Conservation (phyloP, 805 yeast species). For the Metschnikowia noctiluminum region DNA sequence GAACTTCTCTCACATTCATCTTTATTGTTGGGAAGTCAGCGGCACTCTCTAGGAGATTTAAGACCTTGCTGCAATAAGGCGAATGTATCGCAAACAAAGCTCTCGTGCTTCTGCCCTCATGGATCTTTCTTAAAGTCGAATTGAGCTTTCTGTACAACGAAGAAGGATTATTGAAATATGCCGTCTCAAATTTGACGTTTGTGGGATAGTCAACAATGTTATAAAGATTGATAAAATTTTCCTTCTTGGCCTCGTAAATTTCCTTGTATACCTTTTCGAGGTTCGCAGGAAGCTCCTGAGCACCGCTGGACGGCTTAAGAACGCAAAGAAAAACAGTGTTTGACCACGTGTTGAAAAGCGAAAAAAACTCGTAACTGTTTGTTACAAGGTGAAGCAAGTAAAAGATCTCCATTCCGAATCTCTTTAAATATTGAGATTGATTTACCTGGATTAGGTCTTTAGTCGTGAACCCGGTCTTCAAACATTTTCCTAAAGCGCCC, state of each 20-base stretch:
- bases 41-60: conserved; percentile 44
- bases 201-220: conserved; percentile 52
- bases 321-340: conserved; percentile 49
- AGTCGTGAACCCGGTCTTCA: conserved; percentile 78
- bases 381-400: conserved; percentile 68
- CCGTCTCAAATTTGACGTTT: conserved; percentile 51
- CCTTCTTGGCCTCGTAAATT: conserved; percentile 45
- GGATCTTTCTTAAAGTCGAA: conserved; percentile 49
- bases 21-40: conserved; percentile 60
- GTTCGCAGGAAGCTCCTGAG: conserved; percentile 60
- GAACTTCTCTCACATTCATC: conserved; percentile 54
- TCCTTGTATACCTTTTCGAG: conserved; percentile 55
- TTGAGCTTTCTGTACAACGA: conserved; percentile 60
- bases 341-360: conserved; percentile 65
- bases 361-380: conserved; percentile 71
- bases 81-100: conserved; percentile 72
- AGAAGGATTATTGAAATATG: conserved; percentile 50
- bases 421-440: conserved; percentile 49
- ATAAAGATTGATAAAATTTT: conserved; percentile 39
- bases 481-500: conserved; percentile 84
- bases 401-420: conserved; percentile 54
- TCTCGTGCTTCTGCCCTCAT: conserved; percentile 60
- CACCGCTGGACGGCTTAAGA: conserved; percentile 64
- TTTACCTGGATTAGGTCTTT: conserved; percentile 51
- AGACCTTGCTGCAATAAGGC: conserved; percentile 49